Evolutionary conservation across 345 rosid species (phyloP).

Genomic region (Murraya koenigii): DNA sequence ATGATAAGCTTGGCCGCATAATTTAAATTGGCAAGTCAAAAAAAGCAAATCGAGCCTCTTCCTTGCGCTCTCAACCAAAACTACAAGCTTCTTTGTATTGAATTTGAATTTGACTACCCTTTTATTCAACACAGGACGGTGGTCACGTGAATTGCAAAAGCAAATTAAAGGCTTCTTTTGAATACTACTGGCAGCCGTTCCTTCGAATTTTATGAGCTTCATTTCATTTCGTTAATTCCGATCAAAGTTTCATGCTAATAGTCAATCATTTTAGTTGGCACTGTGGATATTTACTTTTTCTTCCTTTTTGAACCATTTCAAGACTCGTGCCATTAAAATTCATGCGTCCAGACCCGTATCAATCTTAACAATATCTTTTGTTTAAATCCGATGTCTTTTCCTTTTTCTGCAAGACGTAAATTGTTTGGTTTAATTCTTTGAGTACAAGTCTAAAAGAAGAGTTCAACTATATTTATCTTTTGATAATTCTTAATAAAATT

Average conservation of each 20-base stretch:
- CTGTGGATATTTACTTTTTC: background rate
- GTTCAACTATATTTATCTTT: no score
- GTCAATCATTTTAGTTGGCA: background rate
- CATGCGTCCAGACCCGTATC: background rate
- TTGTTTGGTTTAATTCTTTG: no score
- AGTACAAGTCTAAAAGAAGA: no score
- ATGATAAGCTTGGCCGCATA: constrained; percentile 16
- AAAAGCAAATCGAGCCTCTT: background rate
- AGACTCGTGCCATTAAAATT: background rate
- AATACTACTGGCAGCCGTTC: background rate
- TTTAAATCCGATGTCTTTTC: no score
- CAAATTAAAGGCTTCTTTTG: background rate
- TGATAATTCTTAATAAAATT: no score
- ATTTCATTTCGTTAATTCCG: background rate
- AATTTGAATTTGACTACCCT: background rate
- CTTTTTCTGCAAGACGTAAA: no score
- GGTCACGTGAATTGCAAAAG: constrained; percentile 8
- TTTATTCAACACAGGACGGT: background rate
- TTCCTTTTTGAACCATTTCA: background rate
- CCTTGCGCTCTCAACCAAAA: background rate
- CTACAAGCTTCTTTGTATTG: background rate
- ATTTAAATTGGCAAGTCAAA: constrained; percentile 17
- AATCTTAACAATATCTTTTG: background rate
- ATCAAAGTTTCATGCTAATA: background rate
- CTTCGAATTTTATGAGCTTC: background rate